phyloP scores from a whole-genome alignment of 1,284 basidiomycete species.

The Moesziomyces parantarcticus region DNA sequence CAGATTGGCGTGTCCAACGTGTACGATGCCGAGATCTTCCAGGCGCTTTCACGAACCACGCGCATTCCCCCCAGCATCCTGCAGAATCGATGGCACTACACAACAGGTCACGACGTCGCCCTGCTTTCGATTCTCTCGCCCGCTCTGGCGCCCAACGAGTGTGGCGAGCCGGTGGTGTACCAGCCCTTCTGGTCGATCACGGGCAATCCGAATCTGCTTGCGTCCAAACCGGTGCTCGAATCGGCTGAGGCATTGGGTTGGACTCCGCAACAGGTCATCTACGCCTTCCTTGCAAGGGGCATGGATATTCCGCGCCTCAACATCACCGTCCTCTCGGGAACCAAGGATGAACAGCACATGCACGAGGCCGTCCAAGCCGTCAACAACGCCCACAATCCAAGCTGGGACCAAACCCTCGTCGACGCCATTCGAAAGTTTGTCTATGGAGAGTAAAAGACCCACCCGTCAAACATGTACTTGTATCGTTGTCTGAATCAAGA shows the following conservation, averaged over 20 bases:
- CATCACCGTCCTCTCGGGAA: conserved; percentile 57
- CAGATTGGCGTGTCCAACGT: conserved; percentile 61
- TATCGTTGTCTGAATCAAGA: too few relatives aligned
- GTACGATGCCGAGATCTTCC: conserved; percentile 62
- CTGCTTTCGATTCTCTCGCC: conserved; percentile 57
- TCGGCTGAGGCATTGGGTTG: conserved; percentile 33
- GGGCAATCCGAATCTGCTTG: conserved; percentile 56
- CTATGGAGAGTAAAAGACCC: conserved; percentile 56
- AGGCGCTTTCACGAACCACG: conserved; percentile 40
- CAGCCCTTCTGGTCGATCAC: conserved; percentile 66
- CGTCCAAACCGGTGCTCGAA: conserved; percentile 39
- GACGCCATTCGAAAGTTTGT: conserved; percentile 52
- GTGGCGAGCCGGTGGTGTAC: conserved; percentile 41
- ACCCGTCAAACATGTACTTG: neutral
- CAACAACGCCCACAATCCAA: conserved; percentile 11
- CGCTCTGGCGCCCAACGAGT: conserved; percentile 58
- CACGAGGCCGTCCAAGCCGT: conserved; percentile 55
- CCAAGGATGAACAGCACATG: conserved; percentile 57
- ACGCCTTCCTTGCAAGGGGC: conserved; percentile 53
- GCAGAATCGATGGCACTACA: conserved; percentile 65
- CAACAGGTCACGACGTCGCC: conserved; percentile 64
- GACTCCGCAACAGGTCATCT: conserved; percentile 59
- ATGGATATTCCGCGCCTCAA: conserved; percentile 55
- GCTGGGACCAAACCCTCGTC: conserved; percentile 37
- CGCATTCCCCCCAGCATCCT: conserved; percentile 49